Evolutionary conservation across 2,329 filamentous ascomycete genomes (phyloP), one percentile per base, ranked within the genome.

Genomic region (Aspergillus fructus): DNA sequence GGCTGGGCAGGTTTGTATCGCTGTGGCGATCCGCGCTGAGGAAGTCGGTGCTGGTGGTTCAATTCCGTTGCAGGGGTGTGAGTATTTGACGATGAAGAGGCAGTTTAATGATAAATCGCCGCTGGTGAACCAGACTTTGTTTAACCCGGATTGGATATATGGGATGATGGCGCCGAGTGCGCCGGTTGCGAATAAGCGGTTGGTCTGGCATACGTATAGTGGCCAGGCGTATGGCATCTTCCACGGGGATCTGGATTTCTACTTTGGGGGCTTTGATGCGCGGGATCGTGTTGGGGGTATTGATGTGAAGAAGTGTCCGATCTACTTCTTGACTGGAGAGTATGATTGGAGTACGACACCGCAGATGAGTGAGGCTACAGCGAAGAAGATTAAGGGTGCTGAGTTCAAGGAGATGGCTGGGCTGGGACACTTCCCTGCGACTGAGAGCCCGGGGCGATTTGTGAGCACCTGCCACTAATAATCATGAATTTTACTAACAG

Each of bases 171-270:
- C 23, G 5, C 45, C 45, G 15, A 48, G 23, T 27, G 45, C 45
- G 13, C 45, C 45, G 23, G 11, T 30, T 4, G 15, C 11, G 23
- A 48, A 53, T n/a, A 33, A 23, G 6, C 34, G 43, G 17, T n/a
- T 52, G 4, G 7, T 52, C 17, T 52, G 49, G 49, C 49, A 52
- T 21, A 41, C 24, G 15, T 52, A 42, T 39, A 52, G 49, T 33
- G 34, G 37, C 13, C 49, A 52, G 39, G 39, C 39, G 7, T 52
- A 52, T 43, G 39, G 39, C 13, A 33, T 52, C 5, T 52, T 41
- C 34, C 42, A 53, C 3, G 42, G 51, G 8, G 51, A 53, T 33
- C 42, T 53, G 24, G 41, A 53, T 33, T 53, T 53, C 15, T 53
- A 53, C 30, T 53, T 53, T 41, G 24, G 30, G 7, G 41, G 51